A percentile compares a stretch with the other conserved stretches of the same genome.
Evolutionary conservation across 495 filamentous ascomycete genomes (phyloP).

Genomic region (Penicillium desertorum): DNA sequence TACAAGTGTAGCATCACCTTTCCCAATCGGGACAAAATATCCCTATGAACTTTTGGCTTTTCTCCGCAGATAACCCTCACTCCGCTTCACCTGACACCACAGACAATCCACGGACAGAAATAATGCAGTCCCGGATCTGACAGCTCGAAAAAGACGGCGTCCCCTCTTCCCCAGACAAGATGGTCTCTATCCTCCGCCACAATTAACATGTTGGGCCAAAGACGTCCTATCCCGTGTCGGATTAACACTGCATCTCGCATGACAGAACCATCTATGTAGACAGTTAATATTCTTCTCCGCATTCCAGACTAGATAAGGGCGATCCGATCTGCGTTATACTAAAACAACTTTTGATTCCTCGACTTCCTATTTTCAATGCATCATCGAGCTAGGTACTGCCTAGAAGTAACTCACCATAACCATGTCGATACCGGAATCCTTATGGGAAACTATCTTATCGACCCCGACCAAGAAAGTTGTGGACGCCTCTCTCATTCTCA

Average conservation of each 20-base stretch:
- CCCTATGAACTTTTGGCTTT: slow-evolving; percentile 22
- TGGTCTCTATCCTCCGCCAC: not conserved
- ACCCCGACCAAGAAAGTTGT: slow-evolving; percentile 23
- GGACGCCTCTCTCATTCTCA: slow-evolving; percentile 25
- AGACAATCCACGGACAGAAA: not conserved
- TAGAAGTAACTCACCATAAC: not conserved
- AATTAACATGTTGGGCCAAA: not conserved
- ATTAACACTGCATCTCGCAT: slow-evolving; percentile 30
- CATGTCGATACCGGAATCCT: slow-evolving; percentile 9
- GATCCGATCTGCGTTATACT: not conserved
- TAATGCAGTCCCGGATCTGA: slow-evolving; percentile 25
- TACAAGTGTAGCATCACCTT: slow-evolving; percentile 14
- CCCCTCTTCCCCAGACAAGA: slow-evolving; percentile 7
- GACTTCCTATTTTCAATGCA: not conserved
- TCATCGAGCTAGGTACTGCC: not conserved
- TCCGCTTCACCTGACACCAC: not conserved
- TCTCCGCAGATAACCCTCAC: slow-evolving; percentile 14
- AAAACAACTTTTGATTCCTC: not conserved
- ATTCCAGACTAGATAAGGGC: slow-evolving; percentile 4
- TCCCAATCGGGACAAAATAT: slow-evolving; percentile 30
- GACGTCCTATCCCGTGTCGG: slow-evolving; percentile 29
- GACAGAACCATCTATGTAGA: not conserved
- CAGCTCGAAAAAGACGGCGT: slow-evolving; percentile 18
- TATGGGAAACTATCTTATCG: slow-evolving; percentile 8
- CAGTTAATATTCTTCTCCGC: not conserved